A percentile compares a stretch with the other conserved stretches of the same genome.
Conservation (phyloP, 1,284 basidiomycete species). For the Mycosarcoma mackinlayi region DNA sequence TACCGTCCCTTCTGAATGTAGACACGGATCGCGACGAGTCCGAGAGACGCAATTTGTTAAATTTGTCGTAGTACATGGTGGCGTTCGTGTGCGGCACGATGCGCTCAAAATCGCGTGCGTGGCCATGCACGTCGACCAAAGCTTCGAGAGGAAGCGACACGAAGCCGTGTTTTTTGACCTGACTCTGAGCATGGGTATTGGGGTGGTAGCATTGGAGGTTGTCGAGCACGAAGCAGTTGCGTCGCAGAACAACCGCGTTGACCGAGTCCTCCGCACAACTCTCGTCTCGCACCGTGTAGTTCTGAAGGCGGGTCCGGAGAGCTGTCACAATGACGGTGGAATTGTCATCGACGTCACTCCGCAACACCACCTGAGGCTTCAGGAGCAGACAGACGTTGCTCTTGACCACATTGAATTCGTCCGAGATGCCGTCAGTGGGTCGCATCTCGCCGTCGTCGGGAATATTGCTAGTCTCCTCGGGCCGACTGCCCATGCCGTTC, state of each 20-base stretch:
- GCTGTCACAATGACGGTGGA: slow-evolving; percentile 83
- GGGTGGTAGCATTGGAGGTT: slow-evolving; percentile 92
- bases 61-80: slow-evolving; percentile 89
- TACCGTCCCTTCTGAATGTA: slow-evolving; percentile 56
- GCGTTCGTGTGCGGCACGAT: slow-evolving; percentile 90
- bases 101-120: slow-evolving; percentile 73
- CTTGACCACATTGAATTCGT: slow-evolving; percentile 71
- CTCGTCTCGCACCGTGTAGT: slow-evolving; percentile 84
- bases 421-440: slow-evolving; percentile 65
- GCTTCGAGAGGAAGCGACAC: slow-evolving; percentile 85
- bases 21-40: slow-evolving; percentile 75
- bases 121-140: slow-evolving; percentile 46
- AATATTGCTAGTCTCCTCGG: slow-evolving; percentile 8
- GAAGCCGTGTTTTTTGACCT: slow-evolving; percentile 64
- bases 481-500: slow-evolving; percentile 22
- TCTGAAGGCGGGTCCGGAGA: slow-evolving; percentile 82
- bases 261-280: slow-evolving; percentile 83
- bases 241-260: slow-evolving; percentile 84
- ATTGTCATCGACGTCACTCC: slow-evolving; percentile 75
- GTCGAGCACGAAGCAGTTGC: slow-evolving; percentile 80
- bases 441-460: slow-evolving; percentile 19
- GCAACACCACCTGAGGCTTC: slow-evolving; percentile 89
- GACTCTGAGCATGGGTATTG: slow-evolving; percentile 41
- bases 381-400: slow-evolving; percentile 85
- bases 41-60: slow-evolving; percentile 78